phyloP scores from a whole-genome alignment of 805 yeast species.

The Jamesozyma gamospora region DNA sequence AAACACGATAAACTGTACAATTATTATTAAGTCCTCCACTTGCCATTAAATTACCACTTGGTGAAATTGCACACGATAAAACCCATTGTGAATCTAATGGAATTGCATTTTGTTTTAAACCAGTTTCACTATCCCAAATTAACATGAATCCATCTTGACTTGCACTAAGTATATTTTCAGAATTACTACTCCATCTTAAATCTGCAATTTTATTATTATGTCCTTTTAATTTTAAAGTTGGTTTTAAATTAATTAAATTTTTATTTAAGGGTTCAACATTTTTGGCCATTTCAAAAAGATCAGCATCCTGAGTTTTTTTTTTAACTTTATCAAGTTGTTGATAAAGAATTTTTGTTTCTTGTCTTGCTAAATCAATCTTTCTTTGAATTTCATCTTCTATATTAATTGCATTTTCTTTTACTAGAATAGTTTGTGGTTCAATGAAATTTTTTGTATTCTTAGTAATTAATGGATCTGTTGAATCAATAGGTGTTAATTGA shows the following conservation, averaged over 20 bases:
- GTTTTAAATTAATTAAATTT: constrained; percentile 26
- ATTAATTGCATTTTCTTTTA: constrained; percentile 3
- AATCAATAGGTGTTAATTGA: neutral
- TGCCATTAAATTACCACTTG: constrained; percentile 56
- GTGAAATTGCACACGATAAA: constrained; percentile 61
- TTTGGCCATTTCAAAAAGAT: constrained; percentile 33
- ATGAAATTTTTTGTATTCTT: neutral
- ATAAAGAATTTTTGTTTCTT: constrained; percentile 39
- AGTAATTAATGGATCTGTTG: neutral
- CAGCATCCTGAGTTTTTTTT: constrained; percentile 36
- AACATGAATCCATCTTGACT: constrained; percentile 83
- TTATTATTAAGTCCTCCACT: constrained; percentile 77
- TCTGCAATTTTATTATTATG: constrained; percentile 68
- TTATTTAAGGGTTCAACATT: constrained; percentile 15
- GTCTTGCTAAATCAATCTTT: constrained; percentile 31
- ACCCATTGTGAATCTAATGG: constrained; percentile 73
- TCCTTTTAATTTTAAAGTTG: constrained; percentile 33
- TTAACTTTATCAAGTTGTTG: constrained; percentile 39
- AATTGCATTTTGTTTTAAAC: constrained; percentile 60
- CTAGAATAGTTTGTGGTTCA: constrained; percentile 5
- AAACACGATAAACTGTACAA: constrained; percentile 56
- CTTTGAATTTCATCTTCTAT: constrained; percentile 21
- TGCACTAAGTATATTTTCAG: constrained; percentile 54
- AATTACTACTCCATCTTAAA: constrained; percentile 57
- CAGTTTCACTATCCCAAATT: constrained; percentile 72